Evolutionary conservation across 345 rosid genomes (phyloP), one percentile per base, ranked within the genome.

Genomic region (Lumnitzera littorea): DNA sequence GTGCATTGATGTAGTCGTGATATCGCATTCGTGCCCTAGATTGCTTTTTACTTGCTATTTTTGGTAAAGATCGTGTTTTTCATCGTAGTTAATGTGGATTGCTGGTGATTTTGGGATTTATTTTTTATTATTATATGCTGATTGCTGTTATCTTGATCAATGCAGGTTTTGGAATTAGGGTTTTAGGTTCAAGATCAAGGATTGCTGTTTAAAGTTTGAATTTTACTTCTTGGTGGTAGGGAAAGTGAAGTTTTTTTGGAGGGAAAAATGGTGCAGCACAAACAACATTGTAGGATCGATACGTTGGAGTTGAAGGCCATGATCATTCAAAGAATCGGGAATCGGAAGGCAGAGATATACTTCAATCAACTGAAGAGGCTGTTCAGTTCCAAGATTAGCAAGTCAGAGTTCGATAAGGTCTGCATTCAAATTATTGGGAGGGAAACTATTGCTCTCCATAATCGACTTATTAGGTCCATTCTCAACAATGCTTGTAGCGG

Each of bases 331-430:
- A 75, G 67, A 79, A 76, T 92, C 53, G 98, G 98, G 50, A 72
- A 77, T 56, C 87, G 78, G 65, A 84, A 84, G 78, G 94, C 96
- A 0, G 80, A 84, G 56, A 84, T 58, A 56, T 92, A 92, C 82
- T 92, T 92, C 63, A 72, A 81, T 57, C 95, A 76, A 66, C 91
- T 92, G 13, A 70, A 74, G 24, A 82, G 77, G 67, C 73, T 84
- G 71, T 80, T 85, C 25, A 56, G 74, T 70, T 72, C 67, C 56
- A 82, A 70, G 67, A 76, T 81, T 52, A 73, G 74, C 74, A 92
- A 92, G 72, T 70, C 66, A 7, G 94, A 89, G 24, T 89, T 92
- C 36, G 96, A 89, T 69, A 71, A 80, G 61, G 56, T 72, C 55
- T 92, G 94, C 59, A 49, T 76, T 56, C 78, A 70, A 70, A 78